Base-by-base conservation (phyloP, 352 stramenopile species). In the Blastocystis sp. region DNA sequence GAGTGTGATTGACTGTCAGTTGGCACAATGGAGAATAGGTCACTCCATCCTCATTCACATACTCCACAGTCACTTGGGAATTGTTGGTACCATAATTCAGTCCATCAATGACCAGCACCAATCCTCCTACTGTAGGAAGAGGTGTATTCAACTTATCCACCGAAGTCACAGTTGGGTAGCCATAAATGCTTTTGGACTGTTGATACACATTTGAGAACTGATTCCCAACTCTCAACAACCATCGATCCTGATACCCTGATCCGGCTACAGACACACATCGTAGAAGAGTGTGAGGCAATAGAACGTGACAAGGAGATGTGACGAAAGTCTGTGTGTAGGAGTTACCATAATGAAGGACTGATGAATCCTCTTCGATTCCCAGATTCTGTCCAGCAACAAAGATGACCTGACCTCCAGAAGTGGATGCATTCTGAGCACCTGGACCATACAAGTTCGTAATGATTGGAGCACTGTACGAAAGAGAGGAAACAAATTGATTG, bases 321-420 rank as follows among this genome's bases (percentile, higher is more conserved):
- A 19, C 5, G 40, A 56, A 77, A 4, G 40, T 17, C 11, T 57
- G 9, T 15, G 4, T 11, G 19, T 40, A 6, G 0, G 33, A n/a
- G 3, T 77, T 54, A 27, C 64, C 64, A 56, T 77, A 77, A 30
- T 37, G 64, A 19, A 77, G 64, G 5, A 51, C 5, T 35, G 64
- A 56, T n/a, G 13, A 1, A 33, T 33, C 5, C 17, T 77, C 64
- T 17, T 77, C 22, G 5, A 42, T 42, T 51, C 64, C 64, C 33
- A 77, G 64, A 56, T 77, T 77, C 33, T 57, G 11, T 56, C 64
- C 64, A 33, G 64, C 17, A 17, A 77, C 64, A 48, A 51, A 77
- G 33, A 77, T 42, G 4, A 77, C 64, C 35, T 77, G 64, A 51
- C 64, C 64, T 77, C 64, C 64, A 6, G 33, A n/a, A 17, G 64